A percentile compares a stretch with the other conserved stretches of the same genome.
Conservation (phyloP, 2,329 filamentous ascomycete species). For the Myriosclerotinia scirpicola region DNA sequence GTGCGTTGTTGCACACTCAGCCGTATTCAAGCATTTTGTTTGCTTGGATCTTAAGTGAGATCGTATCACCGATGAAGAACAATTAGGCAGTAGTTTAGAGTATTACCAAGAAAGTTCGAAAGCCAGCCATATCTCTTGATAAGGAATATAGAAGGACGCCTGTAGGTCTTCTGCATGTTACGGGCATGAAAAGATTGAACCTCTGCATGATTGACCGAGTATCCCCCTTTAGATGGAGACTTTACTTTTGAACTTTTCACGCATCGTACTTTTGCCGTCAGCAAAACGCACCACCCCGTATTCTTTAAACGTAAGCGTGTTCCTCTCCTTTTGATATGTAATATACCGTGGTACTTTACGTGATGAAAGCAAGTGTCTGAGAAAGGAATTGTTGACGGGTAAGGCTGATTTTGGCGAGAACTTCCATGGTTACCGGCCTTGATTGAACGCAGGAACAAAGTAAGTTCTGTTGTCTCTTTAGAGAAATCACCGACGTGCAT, state of each 20-base stretch:
- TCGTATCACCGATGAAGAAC: conserved; percentile 5
- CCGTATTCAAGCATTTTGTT: background rate
- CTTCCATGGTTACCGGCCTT: conserved; percentile 11
- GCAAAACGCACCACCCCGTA: background rate
- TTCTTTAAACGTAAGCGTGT: background rate
- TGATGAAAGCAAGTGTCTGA: background rate
- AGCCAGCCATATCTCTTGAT: conserved; percentile 13
- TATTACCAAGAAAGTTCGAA: conserved; percentile 16
- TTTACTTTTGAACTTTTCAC: background rate
- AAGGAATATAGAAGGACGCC: conserved; percentile 10
- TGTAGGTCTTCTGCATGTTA: conserved; percentile 18
- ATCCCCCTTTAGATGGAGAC: conserved; percentile 1
- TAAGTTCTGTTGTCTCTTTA: conserved; percentile 1
- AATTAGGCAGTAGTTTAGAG: background rate
- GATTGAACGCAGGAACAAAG: conserved; percentile 20
- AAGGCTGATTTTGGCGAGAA: conserved; percentile 23
- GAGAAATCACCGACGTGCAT: conserved; percentile 14
- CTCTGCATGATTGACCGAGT: conserved; percentile 21
- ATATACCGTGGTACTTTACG: background rate
- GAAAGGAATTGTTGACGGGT: conserved; percentile 6
- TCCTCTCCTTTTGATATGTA: conserved; percentile 3
- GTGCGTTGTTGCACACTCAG: conserved; percentile 10
- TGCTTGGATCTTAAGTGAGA: conserved; percentile 7
- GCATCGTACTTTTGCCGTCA: background rate
- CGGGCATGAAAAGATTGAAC: conserved; percentile 19